Evolutionary conservation across 202 grass and related monocot genomes (phyloP), one percentile per base, ranked within the genome.

Genomic region (Carex sylvatica): DNA sequence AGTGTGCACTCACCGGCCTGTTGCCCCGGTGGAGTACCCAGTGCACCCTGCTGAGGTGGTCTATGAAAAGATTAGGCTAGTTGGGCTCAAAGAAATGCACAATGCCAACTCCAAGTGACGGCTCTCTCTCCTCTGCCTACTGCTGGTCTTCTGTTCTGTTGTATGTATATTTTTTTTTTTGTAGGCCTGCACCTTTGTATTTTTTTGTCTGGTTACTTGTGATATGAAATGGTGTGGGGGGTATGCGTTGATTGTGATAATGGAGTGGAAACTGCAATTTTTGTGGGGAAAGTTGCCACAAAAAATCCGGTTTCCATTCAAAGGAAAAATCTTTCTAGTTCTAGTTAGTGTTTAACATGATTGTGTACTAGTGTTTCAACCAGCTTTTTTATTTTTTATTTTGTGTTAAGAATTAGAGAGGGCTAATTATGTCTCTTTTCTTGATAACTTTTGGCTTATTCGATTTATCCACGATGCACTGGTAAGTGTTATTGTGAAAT

Each of bases 41-140:
- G 84, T 89, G 66, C 91, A 83, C 67, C 79, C 90, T 0, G 84
- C 26, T 0, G 84, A 92, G 4, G 76, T 90, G 3, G 89, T 85
- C 60, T 95, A 93, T 73, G 86, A 94, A 83, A 93, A 94, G 92
- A 93, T 98, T 64, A 84, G 84, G 63, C 42, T 93, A 33, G 86
- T 93, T n/a, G 84, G 87, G 35, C 74, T 68, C 15, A 93, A 87
- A 86, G 63, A 81, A 54, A 63, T 74, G 79, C 33, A 75, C 16
- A 30, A 55, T 75, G 11, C 33, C 52, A 56, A 59, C 60, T 83
- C 80, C 22, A 82, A 91, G 44, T 85, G 83, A 70, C 33, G 33
- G 1, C 74, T 63, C 52, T 52, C 49, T 15, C 59, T 30, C 44
- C 51, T 40, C 20, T 38, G 51, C 5, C n/a, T 40, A 16, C 35